These are phyloP conservation scores for Naganishia randhawae DNA, from an alignment of 768 basidiomycete species.

Conservation along the genomic window DNA sequence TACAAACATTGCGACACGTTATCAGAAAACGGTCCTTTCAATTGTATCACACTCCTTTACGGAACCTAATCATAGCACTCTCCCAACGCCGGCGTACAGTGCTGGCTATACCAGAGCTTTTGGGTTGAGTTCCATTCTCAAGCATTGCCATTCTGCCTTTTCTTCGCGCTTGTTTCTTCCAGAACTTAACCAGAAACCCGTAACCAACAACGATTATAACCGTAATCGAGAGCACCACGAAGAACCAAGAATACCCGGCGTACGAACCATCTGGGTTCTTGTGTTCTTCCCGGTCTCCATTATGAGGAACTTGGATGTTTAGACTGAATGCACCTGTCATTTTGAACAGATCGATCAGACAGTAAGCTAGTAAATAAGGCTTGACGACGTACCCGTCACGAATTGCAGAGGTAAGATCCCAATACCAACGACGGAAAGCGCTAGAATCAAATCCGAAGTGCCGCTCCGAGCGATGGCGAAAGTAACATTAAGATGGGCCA, in stretches of 20 bases:
- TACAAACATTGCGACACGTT: too few relatives aligned
- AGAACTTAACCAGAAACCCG: conserved; percentile 58
- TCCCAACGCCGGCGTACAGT: conserved; percentile 3
- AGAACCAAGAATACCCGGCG: conserved; percentile 59
- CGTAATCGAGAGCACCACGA: conserved; percentile 56
- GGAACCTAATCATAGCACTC: conserved; percentile 2
- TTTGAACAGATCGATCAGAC: not conserved
- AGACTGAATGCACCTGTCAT: conserved; percentile 60
- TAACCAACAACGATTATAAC: conserved; percentile 56
- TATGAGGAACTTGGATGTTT: conserved; percentile 66
- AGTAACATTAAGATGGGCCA: conserved; percentile 68
- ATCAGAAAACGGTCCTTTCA: not conserved
- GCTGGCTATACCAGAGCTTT: not conserved
- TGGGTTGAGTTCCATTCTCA: not conserved
- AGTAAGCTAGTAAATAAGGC: not conserved
- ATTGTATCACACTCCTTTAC: not conserved
- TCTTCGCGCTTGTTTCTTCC: conserved; percentile 62
- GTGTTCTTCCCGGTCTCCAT: conserved; percentile 46
- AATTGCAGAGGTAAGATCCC: conserved; percentile 65
- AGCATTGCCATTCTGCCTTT: conserved; percentile 31
- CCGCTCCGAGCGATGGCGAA: conserved; percentile 61
- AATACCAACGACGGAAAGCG: conserved; percentile 65
- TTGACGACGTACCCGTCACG: conserved; percentile 44
- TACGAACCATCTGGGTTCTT: conserved; percentile 38
- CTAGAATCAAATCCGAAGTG: conserved; percentile 64